Evolutionary conservation across 2,329 filamentous ascomycete species (phyloP).

Genomic region (Chrysoporthe austroafricana): DNA sequence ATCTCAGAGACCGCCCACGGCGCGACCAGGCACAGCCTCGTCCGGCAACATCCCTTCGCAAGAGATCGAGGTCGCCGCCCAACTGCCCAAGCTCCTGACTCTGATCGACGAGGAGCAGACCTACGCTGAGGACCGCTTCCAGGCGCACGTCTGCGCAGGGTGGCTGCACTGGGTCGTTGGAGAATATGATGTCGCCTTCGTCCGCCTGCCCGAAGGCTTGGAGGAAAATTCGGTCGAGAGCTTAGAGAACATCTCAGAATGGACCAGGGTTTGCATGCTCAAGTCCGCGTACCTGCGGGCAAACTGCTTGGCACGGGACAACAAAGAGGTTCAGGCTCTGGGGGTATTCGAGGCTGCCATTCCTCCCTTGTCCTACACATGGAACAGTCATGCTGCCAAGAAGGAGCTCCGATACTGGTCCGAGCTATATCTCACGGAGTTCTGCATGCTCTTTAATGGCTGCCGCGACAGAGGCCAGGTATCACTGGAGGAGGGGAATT

Average conservation of each 20-base stretch:
- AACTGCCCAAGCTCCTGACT: slow-evolving; percentile 55
- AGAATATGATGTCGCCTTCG: slow-evolving; percentile 66
- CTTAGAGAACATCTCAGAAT: slow-evolving; percentile 64
- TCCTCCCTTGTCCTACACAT: slow-evolving; percentile 61
- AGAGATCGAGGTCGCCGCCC: slow-evolving; percentile 49
- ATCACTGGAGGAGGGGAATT: slow-evolving; percentile 55
- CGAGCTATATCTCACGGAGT: slow-evolving; percentile 75
- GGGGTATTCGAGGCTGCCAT: slow-evolving; percentile 68
- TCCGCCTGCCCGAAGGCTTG: slow-evolving; percentile 66
- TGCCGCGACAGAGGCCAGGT: slow-evolving; percentile 56
- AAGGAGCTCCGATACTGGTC: slow-evolving; percentile 77
- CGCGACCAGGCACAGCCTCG: slow-evolving; percentile 45
- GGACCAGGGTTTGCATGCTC: slow-evolving; percentile 81
- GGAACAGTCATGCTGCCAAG: slow-evolving; percentile 54
- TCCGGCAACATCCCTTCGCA: slow-evolving; percentile 40
- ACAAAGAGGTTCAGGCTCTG: slow-evolving; percentile 62
- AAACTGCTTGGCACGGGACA: slow-evolving; percentile 58
- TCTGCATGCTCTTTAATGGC: slow-evolving; percentile 70
- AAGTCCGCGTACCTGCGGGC: slow-evolving; percentile 81
- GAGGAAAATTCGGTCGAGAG: slow-evolving; percentile 57
- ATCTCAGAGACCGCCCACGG: slow-evolving; percentile 41
- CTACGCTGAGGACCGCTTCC: slow-evolving; percentile 65
- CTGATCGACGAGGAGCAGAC: slow-evolving; percentile 62
- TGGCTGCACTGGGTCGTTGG: slow-evolving; percentile 82
- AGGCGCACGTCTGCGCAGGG: slow-evolving; percentile 80